Percentiles rank a stretch among this genome's conserved stretches.
These are phyloP conservation scores for Tolypocladium ophioglossoides DNA, from an alignment of 2,329 filamentous ascomycete genomes.

Conservation along the genomic window DNA sequence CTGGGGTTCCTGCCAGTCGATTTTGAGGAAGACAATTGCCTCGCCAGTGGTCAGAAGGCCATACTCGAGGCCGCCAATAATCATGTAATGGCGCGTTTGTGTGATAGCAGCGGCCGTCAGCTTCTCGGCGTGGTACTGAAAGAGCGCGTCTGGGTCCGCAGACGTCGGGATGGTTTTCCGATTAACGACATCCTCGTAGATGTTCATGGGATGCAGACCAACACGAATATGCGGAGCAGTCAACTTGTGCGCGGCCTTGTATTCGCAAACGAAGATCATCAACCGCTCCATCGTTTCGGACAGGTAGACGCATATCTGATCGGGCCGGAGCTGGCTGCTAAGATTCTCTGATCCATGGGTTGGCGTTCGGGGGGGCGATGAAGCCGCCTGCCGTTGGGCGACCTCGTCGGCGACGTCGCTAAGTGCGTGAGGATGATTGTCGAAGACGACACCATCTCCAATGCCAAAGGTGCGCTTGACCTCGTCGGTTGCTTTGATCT, in stretches of 20 bases:
- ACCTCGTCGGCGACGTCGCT: not conserved
- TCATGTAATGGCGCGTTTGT: slow-evolving; percentile 36
- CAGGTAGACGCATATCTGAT: too few relatives aligned
- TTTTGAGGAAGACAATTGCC: slow-evolving; percentile 30
- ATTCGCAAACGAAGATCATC: too few relatives aligned
- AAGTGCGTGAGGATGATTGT: not conserved
- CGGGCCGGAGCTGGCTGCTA: too few relatives aligned
- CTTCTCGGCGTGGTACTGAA: slow-evolving; percentile 23
- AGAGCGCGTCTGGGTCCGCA: slow-evolving; percentile 16
- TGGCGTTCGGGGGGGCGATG: too few relatives aligned
- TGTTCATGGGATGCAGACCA: too few relatives aligned
- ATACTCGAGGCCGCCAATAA: slow-evolving; percentile 32
- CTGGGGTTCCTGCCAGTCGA: slow-evolving; percentile 16
- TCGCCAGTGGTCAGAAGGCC: slow-evolving; percentile 32
- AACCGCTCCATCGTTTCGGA: too few relatives aligned
- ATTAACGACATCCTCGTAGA: too few relatives aligned
- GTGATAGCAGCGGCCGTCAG: slow-evolving; percentile 7
- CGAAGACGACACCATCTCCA: slow-evolving; percentile 1
- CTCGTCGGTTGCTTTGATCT: not conserved
- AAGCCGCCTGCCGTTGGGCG: too few relatives aligned
- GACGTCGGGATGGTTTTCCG: too few relatives aligned
- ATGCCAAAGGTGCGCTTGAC: not conserved
- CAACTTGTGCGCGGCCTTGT: too few relatives aligned
- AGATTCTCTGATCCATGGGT: too few relatives aligned
- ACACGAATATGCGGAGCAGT: too few relatives aligned